Conservation (phyloP, 495 filamentous ascomycete species). For the Lasiosphaeria miniovina region DNA sequence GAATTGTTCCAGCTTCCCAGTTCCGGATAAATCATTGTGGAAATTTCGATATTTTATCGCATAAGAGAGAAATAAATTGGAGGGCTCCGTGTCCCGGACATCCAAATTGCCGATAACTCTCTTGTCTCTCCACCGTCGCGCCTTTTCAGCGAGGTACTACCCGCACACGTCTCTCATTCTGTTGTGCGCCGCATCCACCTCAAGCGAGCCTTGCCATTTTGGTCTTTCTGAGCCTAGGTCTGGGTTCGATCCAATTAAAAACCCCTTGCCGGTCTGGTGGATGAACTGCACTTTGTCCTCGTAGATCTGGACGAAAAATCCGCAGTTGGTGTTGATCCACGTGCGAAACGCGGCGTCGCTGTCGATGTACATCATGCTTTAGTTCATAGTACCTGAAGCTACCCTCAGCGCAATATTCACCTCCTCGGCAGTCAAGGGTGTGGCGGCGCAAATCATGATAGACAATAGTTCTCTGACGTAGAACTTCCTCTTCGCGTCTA, state of each 20-base stretch:
- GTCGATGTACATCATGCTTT: not conserved
- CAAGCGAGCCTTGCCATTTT: not conserved
- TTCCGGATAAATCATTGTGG: too few species aligned
- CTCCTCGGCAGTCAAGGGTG: not conserved
- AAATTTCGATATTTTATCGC: too few species aligned
- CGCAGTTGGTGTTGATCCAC: not conserved
- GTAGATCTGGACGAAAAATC: not conserved
- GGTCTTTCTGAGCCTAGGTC: not conserved
- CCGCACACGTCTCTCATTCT: not conserved
- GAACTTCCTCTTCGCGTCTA: not conserved
- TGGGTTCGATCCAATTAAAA: not conserved
- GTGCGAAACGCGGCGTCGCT: not conserved
- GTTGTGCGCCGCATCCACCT: not conserved
- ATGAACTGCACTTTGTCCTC: not conserved
- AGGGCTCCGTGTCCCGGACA: too few species aligned
- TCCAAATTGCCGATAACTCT: too few species aligned
- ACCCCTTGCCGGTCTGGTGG: not conserved
- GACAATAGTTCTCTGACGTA: not conserved
- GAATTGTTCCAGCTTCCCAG: too few species aligned
- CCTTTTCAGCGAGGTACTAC: not conserved
- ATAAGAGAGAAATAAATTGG: too few species aligned
- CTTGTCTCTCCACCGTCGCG: not conserved
- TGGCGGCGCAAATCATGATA: not conserved
- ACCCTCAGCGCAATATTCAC: not conserved
- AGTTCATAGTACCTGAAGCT: not conserved